phyloP scores from a whole-genome alignment of 1,139 yeast genomes.

The Citeromyces siamensis region DNA sequence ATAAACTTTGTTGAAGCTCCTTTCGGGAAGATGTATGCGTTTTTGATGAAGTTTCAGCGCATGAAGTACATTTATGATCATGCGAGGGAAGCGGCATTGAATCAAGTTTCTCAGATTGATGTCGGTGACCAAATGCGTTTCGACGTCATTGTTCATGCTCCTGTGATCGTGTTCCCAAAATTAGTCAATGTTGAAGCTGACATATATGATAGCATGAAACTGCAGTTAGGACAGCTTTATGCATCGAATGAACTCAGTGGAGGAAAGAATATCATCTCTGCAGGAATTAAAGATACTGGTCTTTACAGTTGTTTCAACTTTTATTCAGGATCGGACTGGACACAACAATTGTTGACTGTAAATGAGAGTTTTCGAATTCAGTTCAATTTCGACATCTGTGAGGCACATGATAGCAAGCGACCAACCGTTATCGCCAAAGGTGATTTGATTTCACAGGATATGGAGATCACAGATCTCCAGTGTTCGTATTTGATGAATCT shows the following conservation, averaged over 20 bases:
- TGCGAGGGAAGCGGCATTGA: constrained; percentile 78
- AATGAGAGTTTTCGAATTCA: constrained; percentile 58
- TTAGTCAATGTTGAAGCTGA: constrained; percentile 28
- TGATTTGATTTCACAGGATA: constrained; percentile 48
- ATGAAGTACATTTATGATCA: constrained; percentile 84
- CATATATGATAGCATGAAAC: constrained; percentile 48
- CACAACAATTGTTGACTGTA: constrained; percentile 43
- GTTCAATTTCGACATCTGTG: constrained; percentile 48
- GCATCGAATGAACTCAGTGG: constrained; percentile 47
- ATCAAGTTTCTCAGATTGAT: constrained; percentile 56
- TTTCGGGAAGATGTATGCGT: constrained; percentile 51
- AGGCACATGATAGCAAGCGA: constrained; percentile 23
- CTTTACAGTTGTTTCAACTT: constrained; percentile 49
- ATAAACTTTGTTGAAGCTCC: constrained; percentile 78
- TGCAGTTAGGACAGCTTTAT: constrained; percentile 76
- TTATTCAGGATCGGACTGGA: constrained; percentile 19
- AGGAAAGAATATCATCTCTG: constrained; percentile 35
- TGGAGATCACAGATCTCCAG: constrained; percentile 72
- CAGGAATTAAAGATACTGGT: constrained; percentile 66
- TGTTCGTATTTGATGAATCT: constrained; percentile 45
- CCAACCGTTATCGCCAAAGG: constrained; percentile 52
- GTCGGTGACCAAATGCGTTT: constrained; percentile 54
- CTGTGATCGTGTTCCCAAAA: constrained; percentile 71
- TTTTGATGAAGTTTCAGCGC: constrained; percentile 60
- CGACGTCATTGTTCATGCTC: constrained; percentile 66